Conservation (phyloP, 2,329 filamentous ascomycete genomes). For the Lachnellula hyalina region DNA sequence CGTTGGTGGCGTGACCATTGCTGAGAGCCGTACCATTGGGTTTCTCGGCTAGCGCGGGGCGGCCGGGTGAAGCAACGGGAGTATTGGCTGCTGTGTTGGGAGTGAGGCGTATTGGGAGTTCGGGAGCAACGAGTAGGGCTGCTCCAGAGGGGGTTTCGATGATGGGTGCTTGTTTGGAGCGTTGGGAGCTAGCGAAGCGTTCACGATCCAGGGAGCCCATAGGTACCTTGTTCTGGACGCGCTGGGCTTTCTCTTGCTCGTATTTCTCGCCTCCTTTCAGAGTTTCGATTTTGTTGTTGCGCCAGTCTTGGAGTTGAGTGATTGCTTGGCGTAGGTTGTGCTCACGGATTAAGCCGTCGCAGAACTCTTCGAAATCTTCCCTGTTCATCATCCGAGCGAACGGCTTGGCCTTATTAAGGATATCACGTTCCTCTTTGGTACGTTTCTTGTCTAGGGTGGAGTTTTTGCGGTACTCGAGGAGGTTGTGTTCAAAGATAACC, state of each 20-base stretch:
- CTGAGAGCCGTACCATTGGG: slow-evolving; percentile 43
- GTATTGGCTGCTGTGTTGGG: slow-evolving; percentile 5
- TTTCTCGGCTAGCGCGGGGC: slow-evolving; percentile 7
- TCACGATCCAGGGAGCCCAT: slow-evolving; percentile 83
- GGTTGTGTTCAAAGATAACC: slow-evolving; percentile 90
- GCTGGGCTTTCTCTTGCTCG: slow-evolving; percentile 76
- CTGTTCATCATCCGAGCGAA: slow-evolving; percentile 97
- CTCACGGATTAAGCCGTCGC: slow-evolving; percentile 81
- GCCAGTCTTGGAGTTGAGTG: slow-evolving; percentile 87
- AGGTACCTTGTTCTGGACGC: slow-evolving; percentile 64
- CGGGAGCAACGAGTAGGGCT: slow-evolving; percentile 70
- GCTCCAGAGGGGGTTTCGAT: slow-evolving; percentile 69
- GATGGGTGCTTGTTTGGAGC: slow-evolving; percentile 59
- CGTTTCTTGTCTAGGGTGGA: slow-evolving; percentile 86
- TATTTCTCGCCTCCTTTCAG: slow-evolving; percentile 86
- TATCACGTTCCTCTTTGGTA: slow-evolving; percentile 88
- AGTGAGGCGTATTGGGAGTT: slow-evolving; percentile 60
- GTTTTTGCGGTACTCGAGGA: slow-evolving; percentile 92
- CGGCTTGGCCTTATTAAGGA: slow-evolving; percentile 89
- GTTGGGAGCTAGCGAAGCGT: slow-evolving; percentile 64
- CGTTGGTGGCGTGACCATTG: slow-evolving; percentile 43
- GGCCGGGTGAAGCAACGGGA: background rate
- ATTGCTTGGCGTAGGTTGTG: slow-evolving; percentile 89
- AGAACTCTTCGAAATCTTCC: slow-evolving; percentile 81
- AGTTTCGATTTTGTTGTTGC: slow-evolving; percentile 75